Base-by-base conservation (phyloP, 257 asterid species). In the Solanum sitiens region DNA sequence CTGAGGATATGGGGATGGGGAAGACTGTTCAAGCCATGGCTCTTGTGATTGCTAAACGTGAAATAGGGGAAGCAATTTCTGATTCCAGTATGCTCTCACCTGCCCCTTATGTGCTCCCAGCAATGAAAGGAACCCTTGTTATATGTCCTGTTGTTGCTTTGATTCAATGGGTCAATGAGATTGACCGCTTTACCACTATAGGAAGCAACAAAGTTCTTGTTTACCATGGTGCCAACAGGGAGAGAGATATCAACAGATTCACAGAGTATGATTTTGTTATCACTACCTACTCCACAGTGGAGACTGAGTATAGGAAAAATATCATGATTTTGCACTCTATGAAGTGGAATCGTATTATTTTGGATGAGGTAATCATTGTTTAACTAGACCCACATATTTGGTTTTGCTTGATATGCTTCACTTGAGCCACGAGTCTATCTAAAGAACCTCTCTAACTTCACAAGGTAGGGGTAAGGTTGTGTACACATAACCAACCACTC, bases 1-100 rank as follows among this genome's bases (percentile, higher is more conserved):
- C 98, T 7, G 98, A 96, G 87, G 99, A 96, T 90, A 96, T 94
- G 98, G 98, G 98, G 14, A 96, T 95, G 98, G 98, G 99, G 35
- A 96, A 96, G 92, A 96, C 97, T 44, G 93, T 94, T 80, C 98
- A 96, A 90, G 98, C 98, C 70, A 96, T 96, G 87, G 93, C 98
- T 18, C 98, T 96, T 56, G 11, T 56, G 25, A 11, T 56, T 56
- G 4, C 65, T 56, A 20, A 56, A 20, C 4, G 65, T 1, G 11
- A 56, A 56, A 20, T 56, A 56, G 11, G 25, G 5, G 4, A 56
- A 56, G 25, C 25, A 18, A 56, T 20, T 56, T 56, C 11, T 20
- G 3, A 20, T 56, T 56, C 65, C 3, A 56, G 11, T 20, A 18
- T 56, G 0, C 11, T 56, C 25, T 56, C 65, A 56, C 65, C 11